These are phyloP conservation scores for Globisporangium nunn DNA, from an alignment of 352 stramenopile genomes.

Conservation along the genomic window DNA sequence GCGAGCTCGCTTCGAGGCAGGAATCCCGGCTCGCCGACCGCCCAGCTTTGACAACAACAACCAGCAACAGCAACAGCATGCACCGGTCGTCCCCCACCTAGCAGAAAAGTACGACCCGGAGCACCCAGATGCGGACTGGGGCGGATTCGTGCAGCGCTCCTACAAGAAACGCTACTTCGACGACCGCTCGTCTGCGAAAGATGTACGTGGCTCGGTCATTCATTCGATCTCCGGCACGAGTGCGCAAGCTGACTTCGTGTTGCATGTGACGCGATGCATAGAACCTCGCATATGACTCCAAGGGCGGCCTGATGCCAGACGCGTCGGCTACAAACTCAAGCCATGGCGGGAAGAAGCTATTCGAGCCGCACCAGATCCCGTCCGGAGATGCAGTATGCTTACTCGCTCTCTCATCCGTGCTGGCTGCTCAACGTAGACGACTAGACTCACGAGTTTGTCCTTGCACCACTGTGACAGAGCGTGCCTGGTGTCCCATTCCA, in stretches of 20 bases:
- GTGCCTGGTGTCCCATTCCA: slow-evolving; percentile 53
- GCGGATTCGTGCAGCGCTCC: slow-evolving; percentile 47
- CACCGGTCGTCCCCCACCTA: slow-evolving; percentile 33
- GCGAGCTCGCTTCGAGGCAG: slow-evolving; percentile 23
- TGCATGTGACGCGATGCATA: slow-evolving; percentile 8
- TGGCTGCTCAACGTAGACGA: not conserved
- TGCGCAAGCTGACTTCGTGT: not conserved
- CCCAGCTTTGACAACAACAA: slow-evolving; percentile 5
- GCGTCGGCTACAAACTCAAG: slow-evolving; percentile 10
- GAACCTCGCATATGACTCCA: slow-evolving; percentile 45
- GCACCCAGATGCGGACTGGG: slow-evolving; percentile 72
- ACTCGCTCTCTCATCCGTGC: not conserved
- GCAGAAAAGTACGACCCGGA: slow-evolving; percentile 68
- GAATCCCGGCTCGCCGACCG: slow-evolving; percentile 4
- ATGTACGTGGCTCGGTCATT: slow-evolving; percentile 19
- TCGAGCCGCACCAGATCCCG: slow-evolving; percentile 40
- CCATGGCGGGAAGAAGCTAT: slow-evolving; percentile 40
- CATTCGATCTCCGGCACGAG: not conserved
- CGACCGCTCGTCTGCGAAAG: slow-evolving; percentile 28
- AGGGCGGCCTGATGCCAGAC: slow-evolving; percentile 53
- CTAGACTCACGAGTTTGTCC: not conserved
- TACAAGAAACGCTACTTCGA: slow-evolving; percentile 64
- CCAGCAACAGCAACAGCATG: slow-evolving; percentile 8
- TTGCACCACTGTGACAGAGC: slow-evolving; percentile 11
- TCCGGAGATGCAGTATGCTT: slow-evolving; percentile 18